Evolutionary conservation across 108 stramenopile species (phyloP).

Genomic region (Licmophora abbreviata): DNA sequence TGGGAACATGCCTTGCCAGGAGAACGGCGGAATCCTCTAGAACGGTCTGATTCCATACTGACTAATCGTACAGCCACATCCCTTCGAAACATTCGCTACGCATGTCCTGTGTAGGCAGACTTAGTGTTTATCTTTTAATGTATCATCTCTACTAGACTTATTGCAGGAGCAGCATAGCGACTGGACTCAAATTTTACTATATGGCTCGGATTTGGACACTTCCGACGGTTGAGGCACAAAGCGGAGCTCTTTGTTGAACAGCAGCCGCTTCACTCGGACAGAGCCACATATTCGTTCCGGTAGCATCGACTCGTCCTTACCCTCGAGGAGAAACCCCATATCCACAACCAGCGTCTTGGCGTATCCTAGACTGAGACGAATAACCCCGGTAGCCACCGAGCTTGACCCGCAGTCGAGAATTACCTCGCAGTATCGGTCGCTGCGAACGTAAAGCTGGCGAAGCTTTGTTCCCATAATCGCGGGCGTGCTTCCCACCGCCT

Average conservation of each 20-base stretch:
- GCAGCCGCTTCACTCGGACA: conserved; percentile 38
- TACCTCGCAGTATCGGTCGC: conserved; percentile 82
- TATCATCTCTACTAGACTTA: no score
- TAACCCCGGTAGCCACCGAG: conserved; percentile 68
- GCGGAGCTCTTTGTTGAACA: conserved; percentile 14
- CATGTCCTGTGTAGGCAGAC: no score
- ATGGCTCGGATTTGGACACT: no score
- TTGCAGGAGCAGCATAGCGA: no score
- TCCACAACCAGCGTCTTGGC: conserved; percentile 87
- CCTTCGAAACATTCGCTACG: no score
- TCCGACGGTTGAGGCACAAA: not conserved
- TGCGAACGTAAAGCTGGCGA: conserved; percentile 48
- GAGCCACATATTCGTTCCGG: conserved; percentile 84
- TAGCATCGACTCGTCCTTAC: conserved; percentile 63
- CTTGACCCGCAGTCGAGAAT: conserved; percentile 84
- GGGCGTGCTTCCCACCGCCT: conserved; percentile 86
- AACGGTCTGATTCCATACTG: no score
- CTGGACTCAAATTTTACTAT: no score
- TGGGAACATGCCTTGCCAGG: no score
- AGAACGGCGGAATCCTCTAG: no score
- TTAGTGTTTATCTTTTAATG: no score
- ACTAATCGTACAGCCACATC: no score
- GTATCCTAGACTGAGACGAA: conserved; percentile 80
- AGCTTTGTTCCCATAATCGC: conserved; percentile 92
- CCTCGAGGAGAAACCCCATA: conserved; percentile 88